phyloP scores from a whole-genome alignment of 352 stramenopile genomes.

The Phytophthora colocasiae region DNA sequence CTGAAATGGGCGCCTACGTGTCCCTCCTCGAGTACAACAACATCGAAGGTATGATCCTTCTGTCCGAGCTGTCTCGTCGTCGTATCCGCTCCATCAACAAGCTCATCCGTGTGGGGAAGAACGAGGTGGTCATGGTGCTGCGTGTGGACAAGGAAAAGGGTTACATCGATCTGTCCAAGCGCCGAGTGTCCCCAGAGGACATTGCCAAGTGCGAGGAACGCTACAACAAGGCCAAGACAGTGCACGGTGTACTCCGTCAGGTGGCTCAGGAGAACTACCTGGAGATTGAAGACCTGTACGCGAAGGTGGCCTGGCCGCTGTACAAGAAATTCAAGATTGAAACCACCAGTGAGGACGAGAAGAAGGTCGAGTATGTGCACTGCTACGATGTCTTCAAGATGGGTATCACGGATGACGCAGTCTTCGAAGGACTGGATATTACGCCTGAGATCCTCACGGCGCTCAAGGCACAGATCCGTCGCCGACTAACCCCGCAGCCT shows the following conservation, averaged over 20 bases:
- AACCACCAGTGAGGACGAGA: constrained; percentile 78
- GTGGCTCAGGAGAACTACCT: constrained; percentile 82
- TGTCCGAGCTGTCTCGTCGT: constrained; percentile 98
- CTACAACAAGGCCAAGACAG: constrained; percentile 99
- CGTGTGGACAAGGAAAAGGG: constrained; percentile 99
- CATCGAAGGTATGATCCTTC: constrained; percentile 99
- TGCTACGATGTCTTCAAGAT: constrained; percentile 99
- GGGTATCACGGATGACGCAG: constrained; percentile 92
- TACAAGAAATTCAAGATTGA: constrained; percentile 97
- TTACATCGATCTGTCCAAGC: constrained; percentile 99
- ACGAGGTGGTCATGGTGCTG: constrained; percentile 99
- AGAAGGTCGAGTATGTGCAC: constrained; percentile 95
- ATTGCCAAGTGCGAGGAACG: constrained; percentile 99
- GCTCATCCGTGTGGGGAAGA: constrained; percentile 99
- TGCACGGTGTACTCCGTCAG: constrained; percentile 95
- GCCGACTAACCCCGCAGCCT: constrained; percentile 97
- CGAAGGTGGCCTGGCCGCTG: constrained; percentile 97
- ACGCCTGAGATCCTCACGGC: constrained; percentile 84
- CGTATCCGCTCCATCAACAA: constrained; percentile 99
- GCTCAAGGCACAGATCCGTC: constrained; percentile 97
- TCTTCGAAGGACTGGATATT: constrained; percentile 94
- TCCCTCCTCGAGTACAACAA: constrained; percentile 99
- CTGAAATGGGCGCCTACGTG: constrained; percentile 99
- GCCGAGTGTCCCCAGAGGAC: constrained; percentile 99
- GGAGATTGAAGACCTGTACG: constrained; percentile 85